A percentile compares a stretch with the other conserved stretches of the same genome.
Evolutionary conservation across 441 rosid genomes (phyloP).

Genomic region (Hypseocharis bilobata): DNA sequence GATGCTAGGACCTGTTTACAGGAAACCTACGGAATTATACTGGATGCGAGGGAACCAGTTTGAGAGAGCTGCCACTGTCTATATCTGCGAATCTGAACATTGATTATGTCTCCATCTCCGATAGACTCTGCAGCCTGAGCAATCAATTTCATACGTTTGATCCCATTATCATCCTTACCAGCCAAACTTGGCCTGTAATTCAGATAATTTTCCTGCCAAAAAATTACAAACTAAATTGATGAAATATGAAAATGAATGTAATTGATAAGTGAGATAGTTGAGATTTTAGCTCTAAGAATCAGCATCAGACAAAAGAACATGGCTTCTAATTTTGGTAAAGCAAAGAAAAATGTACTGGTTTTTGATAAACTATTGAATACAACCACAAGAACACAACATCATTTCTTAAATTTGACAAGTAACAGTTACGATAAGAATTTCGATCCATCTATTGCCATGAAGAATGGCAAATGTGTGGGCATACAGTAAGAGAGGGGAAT

Average conservation of each 20-base stretch:
- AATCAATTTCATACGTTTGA: slow-evolving; percentile 62
- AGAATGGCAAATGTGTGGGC: neutral
- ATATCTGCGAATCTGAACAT: slow-evolving; percentile 89
- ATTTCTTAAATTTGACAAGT: too few species aligned
- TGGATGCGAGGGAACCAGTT: slow-evolving; percentile 62
- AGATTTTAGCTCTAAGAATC: neutral
- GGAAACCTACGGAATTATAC: slow-evolving; percentile 76
- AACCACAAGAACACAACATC: too few species aligned
- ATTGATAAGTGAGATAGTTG: neutral
- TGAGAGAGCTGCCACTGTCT: slow-evolving; percentile 94
- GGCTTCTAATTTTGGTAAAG: neutral
- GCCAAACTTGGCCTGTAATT: slow-evolving; percentile 67
- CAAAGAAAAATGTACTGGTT: too few species aligned
- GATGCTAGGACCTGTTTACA: slow-evolving; percentile 7
- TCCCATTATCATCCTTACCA: slow-evolving; percentile 62
- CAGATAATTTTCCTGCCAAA: slow-evolving; percentile 81
- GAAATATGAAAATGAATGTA: neutral
- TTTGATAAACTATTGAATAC: too few species aligned
- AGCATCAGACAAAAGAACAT: neutral
- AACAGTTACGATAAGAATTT: too few species aligned
- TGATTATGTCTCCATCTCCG: slow-evolving; percentile 78
- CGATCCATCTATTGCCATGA: neutral
- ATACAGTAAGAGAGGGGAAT: neutral
- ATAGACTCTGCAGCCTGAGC: slow-evolving; percentile 94
- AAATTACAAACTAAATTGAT: slow-evolving; percentile 8